Evolutionary conservation across 768 basidiomycete species (phyloP).

Genomic region (Trametes sanguinea): DNA sequence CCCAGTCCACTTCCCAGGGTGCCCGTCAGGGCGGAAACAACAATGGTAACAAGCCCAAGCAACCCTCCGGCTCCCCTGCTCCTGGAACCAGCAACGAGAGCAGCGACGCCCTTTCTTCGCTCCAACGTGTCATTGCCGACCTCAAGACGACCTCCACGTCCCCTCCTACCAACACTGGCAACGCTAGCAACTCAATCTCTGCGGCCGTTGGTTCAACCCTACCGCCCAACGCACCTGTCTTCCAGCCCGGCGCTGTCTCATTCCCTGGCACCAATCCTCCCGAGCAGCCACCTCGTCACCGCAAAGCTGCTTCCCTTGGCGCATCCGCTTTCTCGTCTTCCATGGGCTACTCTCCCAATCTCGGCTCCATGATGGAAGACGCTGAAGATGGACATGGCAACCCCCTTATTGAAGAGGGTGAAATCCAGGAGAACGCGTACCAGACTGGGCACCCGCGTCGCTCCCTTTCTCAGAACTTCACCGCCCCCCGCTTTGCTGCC

Average conservation of each 20-base stretch:
- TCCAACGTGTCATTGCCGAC: constrained; percentile 93
- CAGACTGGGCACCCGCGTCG: constrained; percentile 65
- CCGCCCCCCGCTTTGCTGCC: constrained; percentile 86
- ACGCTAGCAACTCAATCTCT: constrained; percentile 40
- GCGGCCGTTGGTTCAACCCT: constrained; percentile 54
- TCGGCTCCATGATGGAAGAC: constrained; percentile 84
- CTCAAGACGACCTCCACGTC: constrained; percentile 85
- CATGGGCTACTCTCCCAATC: constrained; percentile 74
- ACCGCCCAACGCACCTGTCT: constrained; percentile 68
- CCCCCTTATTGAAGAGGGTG: constrained; percentile 70
- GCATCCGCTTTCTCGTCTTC: constrained; percentile 59
- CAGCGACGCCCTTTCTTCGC: constrained; percentile 80
- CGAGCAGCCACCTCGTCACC: constrained; percentile 63
- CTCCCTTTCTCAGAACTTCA: constrained; percentile 80
- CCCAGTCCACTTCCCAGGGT: constrained; percentile 59
- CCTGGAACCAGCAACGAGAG: constrained; percentile 58
- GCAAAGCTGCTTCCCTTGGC: constrained; percentile 80
- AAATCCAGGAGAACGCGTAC: constrained; percentile 64
- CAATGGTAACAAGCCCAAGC: constrained; percentile 39
- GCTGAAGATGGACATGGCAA: constrained; percentile 58
- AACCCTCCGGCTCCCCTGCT: constrained; percentile 48
- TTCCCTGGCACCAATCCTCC: constrained; percentile 49
- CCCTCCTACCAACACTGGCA: constrained; percentile 53
- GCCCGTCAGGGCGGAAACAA: constrained; percentile 46
- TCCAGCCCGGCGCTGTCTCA: constrained; percentile 66